Evolutionary conservation across 495 filamentous ascomycete species (phyloP).

Genomic region (Aspergillus panamensis): DNA sequence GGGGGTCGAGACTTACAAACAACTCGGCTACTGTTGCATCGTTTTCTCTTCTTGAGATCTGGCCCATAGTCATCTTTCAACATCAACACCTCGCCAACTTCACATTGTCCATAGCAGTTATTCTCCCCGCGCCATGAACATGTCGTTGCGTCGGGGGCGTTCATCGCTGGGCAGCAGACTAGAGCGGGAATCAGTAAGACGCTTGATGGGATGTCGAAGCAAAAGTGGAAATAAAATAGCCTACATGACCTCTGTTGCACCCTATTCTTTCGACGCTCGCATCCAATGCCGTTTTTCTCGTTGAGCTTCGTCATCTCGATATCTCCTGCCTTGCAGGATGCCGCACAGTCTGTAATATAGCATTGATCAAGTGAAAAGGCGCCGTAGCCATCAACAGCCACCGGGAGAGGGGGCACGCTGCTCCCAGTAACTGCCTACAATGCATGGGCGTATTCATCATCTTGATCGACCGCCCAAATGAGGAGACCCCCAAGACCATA

Average conservation of each 20-base stretch:
- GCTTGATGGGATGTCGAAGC: too few species aligned
- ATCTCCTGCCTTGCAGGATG: background rate
- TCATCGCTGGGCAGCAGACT: background rate
- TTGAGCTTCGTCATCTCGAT: background rate
- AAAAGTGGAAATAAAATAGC: background rate
- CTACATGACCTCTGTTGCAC: background rate
- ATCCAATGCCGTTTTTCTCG: background rate
- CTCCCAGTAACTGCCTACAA: background rate
- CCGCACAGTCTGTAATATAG: background rate
- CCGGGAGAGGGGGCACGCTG: background rate
- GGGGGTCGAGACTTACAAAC: background rate
- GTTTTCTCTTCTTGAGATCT: background rate
- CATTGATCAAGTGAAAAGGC: slow-evolving; percentile 2
- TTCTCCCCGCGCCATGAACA: background rate
- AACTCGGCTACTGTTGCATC: background rate
- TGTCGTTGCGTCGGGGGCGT: background rate
- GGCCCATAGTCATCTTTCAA: background rate
- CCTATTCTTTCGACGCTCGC: background rate
- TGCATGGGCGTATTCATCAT: background rate
- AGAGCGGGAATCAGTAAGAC: background rate
- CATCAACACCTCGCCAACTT: background rate
- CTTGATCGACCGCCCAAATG: slow-evolving; percentile 34
- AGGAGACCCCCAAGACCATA: slow-evolving; percentile 36
- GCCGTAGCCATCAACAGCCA: background rate
- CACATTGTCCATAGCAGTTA: background rate